Evolutionary conservation across 306 rosid genomes (phyloP).

Genomic region (Aeschynomene evenia): DNA sequence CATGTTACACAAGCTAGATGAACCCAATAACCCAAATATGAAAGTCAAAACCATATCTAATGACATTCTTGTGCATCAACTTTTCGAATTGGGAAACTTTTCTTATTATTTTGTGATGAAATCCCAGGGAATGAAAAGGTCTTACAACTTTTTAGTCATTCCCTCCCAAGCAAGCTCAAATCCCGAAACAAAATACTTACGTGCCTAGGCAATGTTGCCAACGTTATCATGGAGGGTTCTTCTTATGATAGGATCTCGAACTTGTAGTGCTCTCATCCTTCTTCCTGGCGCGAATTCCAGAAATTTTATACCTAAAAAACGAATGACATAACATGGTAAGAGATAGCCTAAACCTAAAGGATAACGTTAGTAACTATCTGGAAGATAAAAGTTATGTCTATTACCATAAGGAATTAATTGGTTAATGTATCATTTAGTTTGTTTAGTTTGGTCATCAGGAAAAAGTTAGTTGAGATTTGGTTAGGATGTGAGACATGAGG

Average conservation of each 20-base stretch:
- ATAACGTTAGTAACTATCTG: background rate
- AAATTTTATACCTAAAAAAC: conserved; percentile 39
- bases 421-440: background rate
- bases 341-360: background rate
- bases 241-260: conserved; percentile 30
- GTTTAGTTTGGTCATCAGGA: background rate
- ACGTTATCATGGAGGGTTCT: conserved; percentile 18
- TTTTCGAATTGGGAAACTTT: background rate
- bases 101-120: conserved; percentile 15
- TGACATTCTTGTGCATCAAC: background rate
- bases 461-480: background rate
- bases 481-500: background rate
- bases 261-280: conserved; percentile 22
- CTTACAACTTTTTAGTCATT: background rate
- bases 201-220: background rate
- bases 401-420: background rate
- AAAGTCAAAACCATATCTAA: background rate
- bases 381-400: background rate
- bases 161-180: conserved; percentile 16
- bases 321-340: conserved; percentile 3
- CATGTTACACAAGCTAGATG: background rate
- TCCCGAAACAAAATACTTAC: conserved; percentile 11
- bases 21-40: background rate
- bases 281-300: conserved; percentile 23
- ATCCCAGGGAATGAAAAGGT: background rate